Evolutionary conservation across 2,329 filamentous ascomycete genomes (phyloP), one percentile per base, ranked within the genome.

Genomic region (Alternaria sp.): DNA sequence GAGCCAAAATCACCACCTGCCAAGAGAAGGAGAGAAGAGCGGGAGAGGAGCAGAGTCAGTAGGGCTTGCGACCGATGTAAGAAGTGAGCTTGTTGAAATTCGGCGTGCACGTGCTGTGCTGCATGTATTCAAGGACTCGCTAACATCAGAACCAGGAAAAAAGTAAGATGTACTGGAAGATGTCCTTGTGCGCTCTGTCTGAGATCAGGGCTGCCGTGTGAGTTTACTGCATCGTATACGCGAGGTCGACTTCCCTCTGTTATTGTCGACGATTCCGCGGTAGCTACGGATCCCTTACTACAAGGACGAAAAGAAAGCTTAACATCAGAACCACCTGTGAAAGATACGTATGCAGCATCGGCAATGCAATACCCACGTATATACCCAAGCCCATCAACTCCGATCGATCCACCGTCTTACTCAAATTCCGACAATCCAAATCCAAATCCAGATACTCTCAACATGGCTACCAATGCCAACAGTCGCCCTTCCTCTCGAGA

Each of bases 201-300:
- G 32, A 65, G 69, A 55, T 63, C 71, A 11, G 74, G 72, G 11
- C 61, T 77, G 7, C 67, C 71, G 12, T 86, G 84, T 71, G 81
- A 82, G 18, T 86, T 83, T 64, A 81, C 81, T 24, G 83, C 84
- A 20, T 77, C 79, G 0, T 86, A 86, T 64, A 82, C 79, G 18
- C 75, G 84, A 61, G 82, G 82, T 5, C 74, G 82, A 62, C 59
- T 81, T 34, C 81, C 82, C 7, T 76, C 79, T 30, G 73, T 83
- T 38, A 66, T 78, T 55, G 69, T 78, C 18, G 73, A 76, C 56
- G 73, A 77, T 46, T 62, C 69, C 39, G 72, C 71, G 16, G 62
- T 74, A 61, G 55, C 69, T 8, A 47, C 68, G 9, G 68, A 47
- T 44, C 55, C 68, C 7, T 61, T 62, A 42, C 57, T 64, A 26